Evolutionary conservation across 495 filamentous ascomycete genomes (phyloP), one percentile per base, ranked within the genome.

Genomic region (Hypoxylon trugodes): DNA sequence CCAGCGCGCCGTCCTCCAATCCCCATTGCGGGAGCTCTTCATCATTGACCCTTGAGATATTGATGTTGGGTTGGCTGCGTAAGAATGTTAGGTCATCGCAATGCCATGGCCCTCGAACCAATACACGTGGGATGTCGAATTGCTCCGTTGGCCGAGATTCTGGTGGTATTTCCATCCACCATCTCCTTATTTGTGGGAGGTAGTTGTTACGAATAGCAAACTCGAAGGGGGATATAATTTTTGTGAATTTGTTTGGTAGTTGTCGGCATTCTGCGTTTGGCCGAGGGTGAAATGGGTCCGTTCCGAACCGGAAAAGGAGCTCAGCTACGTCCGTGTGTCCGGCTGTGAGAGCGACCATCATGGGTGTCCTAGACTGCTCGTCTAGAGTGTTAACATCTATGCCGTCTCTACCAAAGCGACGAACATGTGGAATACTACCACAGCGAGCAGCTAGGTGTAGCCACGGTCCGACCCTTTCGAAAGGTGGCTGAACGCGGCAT

Each of bases 361-460:
- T 38, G 18, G 60, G 60, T 7, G 60, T 58, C 16, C 40, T 24
- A 5, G 6, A 38, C 3, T 48, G 0, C 4, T 26, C 16, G 7
- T 52, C 19, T 0, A 64, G 38, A 9, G 45, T 53, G 28, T 64
- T 52, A 16, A 64, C 10, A 47, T 64, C 46, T 53, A 64, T 58
- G 16, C 60, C 60, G 2, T 22, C 37, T 12, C 21, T 8, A 13
- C 33, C 45, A 1, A 64, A 18, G 16, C 60, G 60, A 15, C 25
- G 60, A 8, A 51, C 16, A 54, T 57, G 60, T 46, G 45, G 7
- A 30, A 25, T 13, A 8, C 38, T 19, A 2, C 46, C 52, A 52
- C 16, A 7, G 4, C 16, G 2, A 3, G 12, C 61, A 13, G 61
- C 61, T 1, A 36, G 2, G 6, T 65, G 61, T 36, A 65, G 42